These are phyloP conservation scores for Colletotrichum sp. DNA, from an alignment of 2,329 filamentous ascomycete genomes.

Conservation along the genomic window DNA sequence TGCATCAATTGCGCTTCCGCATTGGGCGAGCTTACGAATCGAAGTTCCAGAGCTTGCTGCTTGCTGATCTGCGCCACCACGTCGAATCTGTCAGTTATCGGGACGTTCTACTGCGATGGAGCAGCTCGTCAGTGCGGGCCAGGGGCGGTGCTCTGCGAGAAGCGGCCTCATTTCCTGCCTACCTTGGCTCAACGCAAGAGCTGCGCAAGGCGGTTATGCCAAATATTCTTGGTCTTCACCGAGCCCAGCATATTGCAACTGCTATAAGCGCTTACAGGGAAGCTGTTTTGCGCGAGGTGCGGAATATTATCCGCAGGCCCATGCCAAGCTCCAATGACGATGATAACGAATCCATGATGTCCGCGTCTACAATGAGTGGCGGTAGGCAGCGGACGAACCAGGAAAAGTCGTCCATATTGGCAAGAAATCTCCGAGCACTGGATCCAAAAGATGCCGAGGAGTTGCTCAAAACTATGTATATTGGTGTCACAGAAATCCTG, in stretches of 20 bases:
- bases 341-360: constrained; percentile 89
- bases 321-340: constrained; percentile 94
- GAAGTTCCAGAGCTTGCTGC: constrained; percentile 77
- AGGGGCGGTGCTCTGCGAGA: constrained; percentile 72
- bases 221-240: constrained; percentile 79
- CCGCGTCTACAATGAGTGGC: constrained; percentile 76
- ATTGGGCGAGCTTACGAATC: constrained; percentile 88
- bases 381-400: constrained; percentile 76
- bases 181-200: constrained; percentile 74
- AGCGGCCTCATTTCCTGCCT: constrained; percentile 76
- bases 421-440: constrained; percentile 84
- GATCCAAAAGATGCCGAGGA: constrained; percentile 85
- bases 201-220: constrained; percentile 74
- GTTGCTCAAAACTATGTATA: constrained; percentile 82
- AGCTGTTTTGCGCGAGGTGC: constrained; percentile 83
- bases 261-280: constrained; percentile 88
- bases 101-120: constrained; percentile 86
- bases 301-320: constrained; percentile 81
- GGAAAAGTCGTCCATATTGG: constrained; percentile 87
- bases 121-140: constrained; percentile 73
- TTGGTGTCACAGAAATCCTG: constrained; percentile 85
- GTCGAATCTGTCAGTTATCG: constrained; percentile 72
- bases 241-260: constrained; percentile 78
- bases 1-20: constrained; percentile 76
- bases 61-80: constrained; percentile 83